Evolutionary conservation across 495 filamentous ascomycete species (phyloP).

Genomic region (Aspergillus carlsbadensis): DNA sequence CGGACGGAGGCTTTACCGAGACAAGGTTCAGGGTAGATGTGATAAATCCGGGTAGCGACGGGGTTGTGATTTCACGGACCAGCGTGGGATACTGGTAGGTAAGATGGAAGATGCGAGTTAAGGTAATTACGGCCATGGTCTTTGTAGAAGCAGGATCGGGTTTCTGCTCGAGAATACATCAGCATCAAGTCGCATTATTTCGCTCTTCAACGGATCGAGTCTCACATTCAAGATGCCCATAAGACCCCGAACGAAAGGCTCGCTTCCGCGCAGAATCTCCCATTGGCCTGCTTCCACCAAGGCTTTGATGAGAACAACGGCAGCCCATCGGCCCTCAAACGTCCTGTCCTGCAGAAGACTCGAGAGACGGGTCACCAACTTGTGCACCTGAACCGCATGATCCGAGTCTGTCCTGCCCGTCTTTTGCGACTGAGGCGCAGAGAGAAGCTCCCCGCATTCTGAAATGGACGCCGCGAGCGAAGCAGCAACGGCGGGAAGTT

Average conservation of each 20-base stretch:
- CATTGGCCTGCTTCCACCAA: slow-evolving; percentile 76
- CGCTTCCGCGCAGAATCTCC: slow-evolving; percentile 68
- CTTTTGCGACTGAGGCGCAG: slow-evolving; percentile 43
- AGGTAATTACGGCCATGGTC: slow-evolving; percentile 67
- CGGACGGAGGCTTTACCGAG: slow-evolving; percentile 42
- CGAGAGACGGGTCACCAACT: slow-evolving; percentile 73
- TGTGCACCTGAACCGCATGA: slow-evolving; percentile 64
- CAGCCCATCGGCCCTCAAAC: slow-evolving; percentile 70
- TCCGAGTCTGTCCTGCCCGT: slow-evolving; percentile 60
- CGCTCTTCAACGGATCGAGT: background rate
- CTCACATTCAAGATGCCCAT: slow-evolving; percentile 67
- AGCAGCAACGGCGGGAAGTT: slow-evolving; percentile 63
- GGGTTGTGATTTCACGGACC: slow-evolving; percentile 84
- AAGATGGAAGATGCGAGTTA: slow-evolving; percentile 78
- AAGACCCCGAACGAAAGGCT: slow-evolving; percentile 70
- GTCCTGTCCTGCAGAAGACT: slow-evolving; percentile 71
- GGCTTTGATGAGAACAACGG: slow-evolving; percentile 75
- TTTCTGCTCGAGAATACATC: slow-evolving; percentile 50
- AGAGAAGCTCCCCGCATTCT: slow-evolving; percentile 59
- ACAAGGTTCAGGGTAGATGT: slow-evolving; percentile 69
- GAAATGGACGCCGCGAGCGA: slow-evolving; percentile 59
- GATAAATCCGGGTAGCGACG: slow-evolving; percentile 71
- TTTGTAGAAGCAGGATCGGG: slow-evolving; percentile 69
- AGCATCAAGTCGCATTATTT: slow-evolving; percentile 11
- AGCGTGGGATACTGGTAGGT: slow-evolving; percentile 79